Conservation (phyloP, 305 asterid genomes). For the Fraxinus nigra region DNA sequence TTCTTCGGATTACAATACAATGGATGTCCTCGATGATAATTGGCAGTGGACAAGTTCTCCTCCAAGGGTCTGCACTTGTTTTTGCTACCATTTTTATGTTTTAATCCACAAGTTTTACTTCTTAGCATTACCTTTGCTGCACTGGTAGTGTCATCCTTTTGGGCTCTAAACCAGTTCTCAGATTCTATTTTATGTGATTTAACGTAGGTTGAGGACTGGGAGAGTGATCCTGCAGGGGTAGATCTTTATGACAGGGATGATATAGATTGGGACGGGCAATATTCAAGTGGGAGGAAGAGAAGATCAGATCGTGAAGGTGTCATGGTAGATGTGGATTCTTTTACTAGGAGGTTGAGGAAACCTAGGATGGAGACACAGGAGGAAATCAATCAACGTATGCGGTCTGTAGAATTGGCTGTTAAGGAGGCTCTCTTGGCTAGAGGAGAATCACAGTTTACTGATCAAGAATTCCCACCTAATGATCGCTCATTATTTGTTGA, state of each 20-base stretch:
- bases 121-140: constrained; percentile 3
- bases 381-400: constrained; percentile 95
- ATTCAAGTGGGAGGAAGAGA: constrained; percentile 96
- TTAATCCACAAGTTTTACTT: background rate
- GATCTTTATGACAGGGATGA: constrained; percentile 98
- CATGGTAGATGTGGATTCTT: constrained; percentile 81
- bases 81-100: constrained; percentile 14
- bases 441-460: constrained; percentile 90
- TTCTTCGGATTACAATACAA: constrained; percentile 63
- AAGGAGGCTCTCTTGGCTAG: constrained; percentile 93
- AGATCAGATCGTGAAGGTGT: constrained; percentile 86
- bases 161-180: constrained; percentile 7
- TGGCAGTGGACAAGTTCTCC: constrained; percentile 99
- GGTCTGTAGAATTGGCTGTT: constrained; percentile 92
- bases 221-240: constrained; percentile 98
- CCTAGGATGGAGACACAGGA: constrained; percentile 87
- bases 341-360: constrained; percentile 87
- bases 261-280: constrained; percentile 99
- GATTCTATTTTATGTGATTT: constrained; percentile 22
- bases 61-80: constrained; percentile 64
- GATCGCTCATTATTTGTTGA: constrained; percentile 89
- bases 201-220: constrained; percentile 96
- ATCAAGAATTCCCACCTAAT: constrained; percentile 96
- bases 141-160: background rate
- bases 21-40: constrained; percentile 84